Evolutionary conservation across 352 stramenopile genomes (phyloP), one percentile per base, ranked within the genome.

Genomic region (Aphanomyces astaci): DNA sequence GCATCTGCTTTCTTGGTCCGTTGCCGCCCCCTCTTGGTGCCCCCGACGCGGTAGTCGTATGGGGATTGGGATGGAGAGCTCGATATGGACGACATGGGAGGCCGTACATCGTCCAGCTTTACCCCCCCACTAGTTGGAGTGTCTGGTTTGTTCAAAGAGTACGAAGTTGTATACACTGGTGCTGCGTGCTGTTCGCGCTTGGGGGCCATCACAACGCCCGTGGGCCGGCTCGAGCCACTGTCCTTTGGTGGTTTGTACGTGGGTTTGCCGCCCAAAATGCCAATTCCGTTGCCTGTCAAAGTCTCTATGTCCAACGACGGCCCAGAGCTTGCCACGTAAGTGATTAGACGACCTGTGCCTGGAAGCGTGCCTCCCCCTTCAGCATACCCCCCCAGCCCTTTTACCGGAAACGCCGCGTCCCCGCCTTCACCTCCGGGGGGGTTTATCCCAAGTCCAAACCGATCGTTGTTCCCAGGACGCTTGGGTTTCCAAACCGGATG

Each of bases 1-100:
- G 28, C 25, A 24, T 53, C 49, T 4, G 62, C 62, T 68, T 59
- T 48, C n/a, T 60, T 68, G 32, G 33, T n/a, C 24, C 57, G 10
- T 10, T 59, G 48, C 15, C 46, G 40, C 15, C 40, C 27, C 4
- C n/a, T 19, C n/a, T 55, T 55, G 10, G 48, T 31, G n/a, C n/a
- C 48, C n/a, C 48, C 48, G 10, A 31, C 27, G 10, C 48, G 27
- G n/a, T 25, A 24, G 48, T 25, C 48, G 36, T 43, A 15, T 43
- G 36, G 7, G 36, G 36, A 43, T 43, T 7, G 7, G 7, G 36
- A 7, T 43, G 36, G 36, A 7, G 36, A 43, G 15, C 15, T 43
- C 36, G 7, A 15, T 15, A 43, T 15, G 7, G 36, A n/a, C n/a
- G n/a, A n/a, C n/a, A n/a, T 43, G 36, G 36, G 36, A 24, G 45